Conservation (phyloP, 768 basidiomycete genomes). For the Fibroporia radiculosa region DNA sequence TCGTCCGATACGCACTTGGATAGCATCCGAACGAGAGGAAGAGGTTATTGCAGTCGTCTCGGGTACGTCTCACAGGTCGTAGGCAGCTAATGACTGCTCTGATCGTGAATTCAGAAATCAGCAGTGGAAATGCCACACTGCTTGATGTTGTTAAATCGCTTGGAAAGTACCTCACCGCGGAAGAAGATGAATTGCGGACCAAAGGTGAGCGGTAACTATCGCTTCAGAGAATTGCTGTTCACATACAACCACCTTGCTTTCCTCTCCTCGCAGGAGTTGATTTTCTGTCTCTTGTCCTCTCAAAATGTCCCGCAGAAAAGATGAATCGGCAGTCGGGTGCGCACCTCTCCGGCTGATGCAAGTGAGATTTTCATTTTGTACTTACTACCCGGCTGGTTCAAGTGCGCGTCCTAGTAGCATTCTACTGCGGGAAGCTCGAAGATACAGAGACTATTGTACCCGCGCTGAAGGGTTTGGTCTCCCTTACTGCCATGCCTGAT, state of each 20-base stretch:
- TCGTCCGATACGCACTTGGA: slow-evolving; percentile 64
- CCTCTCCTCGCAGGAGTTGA: slow-evolving; percentile 59
- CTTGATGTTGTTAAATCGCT: slow-evolving; percentile 79
- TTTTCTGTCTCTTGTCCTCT: slow-evolving; percentile 68
- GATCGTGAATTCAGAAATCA: slow-evolving; percentile 34
- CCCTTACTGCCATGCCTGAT: slow-evolving; percentile 52
- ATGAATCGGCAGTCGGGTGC: slow-evolving; percentile 80
- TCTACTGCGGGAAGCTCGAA: slow-evolving; percentile 82
- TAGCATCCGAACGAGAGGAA: slow-evolving; percentile 52
- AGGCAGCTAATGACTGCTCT: slow-evolving; percentile 25
- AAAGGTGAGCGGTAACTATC: slow-evolving; percentile 48
- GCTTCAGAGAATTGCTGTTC: neutral
- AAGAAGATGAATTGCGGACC: slow-evolving; percentile 67
- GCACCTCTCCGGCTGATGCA: slow-evolving; percentile 13
- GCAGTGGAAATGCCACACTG: slow-evolving; percentile 49
- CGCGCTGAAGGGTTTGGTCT: slow-evolving; percentile 66
- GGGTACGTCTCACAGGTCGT: slow-evolving; percentile 35
- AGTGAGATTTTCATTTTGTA: neutral
- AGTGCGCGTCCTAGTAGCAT: slow-evolving; percentile 79
- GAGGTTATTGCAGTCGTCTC: slow-evolving; percentile 51
- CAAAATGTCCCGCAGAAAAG: slow-evolving; percentile 46
- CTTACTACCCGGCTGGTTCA: slow-evolving; percentile 10
- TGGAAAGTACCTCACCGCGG: slow-evolving; percentile 82
- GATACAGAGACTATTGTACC: slow-evolving; percentile 81
- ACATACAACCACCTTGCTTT: neutral